phyloP scores from a whole-genome alignment of 176 grass and related monocot genomes.

The Pontederia crassipes region DNA sequence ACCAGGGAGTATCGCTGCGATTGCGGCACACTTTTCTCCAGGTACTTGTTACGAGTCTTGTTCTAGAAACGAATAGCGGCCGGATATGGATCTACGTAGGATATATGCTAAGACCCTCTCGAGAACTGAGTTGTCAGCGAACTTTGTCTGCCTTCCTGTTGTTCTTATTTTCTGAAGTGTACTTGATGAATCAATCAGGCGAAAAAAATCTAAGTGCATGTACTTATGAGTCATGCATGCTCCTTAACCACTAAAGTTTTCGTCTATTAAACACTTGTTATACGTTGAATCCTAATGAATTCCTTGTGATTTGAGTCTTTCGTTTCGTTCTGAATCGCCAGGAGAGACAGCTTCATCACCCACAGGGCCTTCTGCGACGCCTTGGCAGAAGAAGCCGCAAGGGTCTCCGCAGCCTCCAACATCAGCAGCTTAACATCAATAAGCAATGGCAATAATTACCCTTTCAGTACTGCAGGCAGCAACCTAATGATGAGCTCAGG shows the following conservation, averaged over 20 bases:
- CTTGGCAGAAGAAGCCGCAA: background rate
- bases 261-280: background rate
- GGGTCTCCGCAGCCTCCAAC: background rate
- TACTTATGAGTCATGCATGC: too few species aligned
- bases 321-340: background rate
- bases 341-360: conserved; percentile 13
- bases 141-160: too few species aligned
- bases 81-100: background rate
- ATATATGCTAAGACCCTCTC: background rate
- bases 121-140: background rate
- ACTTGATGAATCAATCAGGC: too few species aligned
- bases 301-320: background rate
- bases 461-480: background rate
- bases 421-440: conserved; percentile 2
- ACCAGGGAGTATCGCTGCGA: conserved; percentile 22
- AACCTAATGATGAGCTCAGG: background rate
- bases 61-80: background rate
- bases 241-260: background rate
- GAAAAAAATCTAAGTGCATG: too few species aligned
- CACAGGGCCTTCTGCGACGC: conserved; percentile 9
- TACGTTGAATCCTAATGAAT: background rate
- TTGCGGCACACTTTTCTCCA: conserved; percentile 17
- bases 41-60: background rate
- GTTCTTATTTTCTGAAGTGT: too few species aligned
- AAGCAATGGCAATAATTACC: background rate